Evolutionary conservation across 805 yeast species (phyloP).

Genomic region (Candida nanaspora): DNA sequence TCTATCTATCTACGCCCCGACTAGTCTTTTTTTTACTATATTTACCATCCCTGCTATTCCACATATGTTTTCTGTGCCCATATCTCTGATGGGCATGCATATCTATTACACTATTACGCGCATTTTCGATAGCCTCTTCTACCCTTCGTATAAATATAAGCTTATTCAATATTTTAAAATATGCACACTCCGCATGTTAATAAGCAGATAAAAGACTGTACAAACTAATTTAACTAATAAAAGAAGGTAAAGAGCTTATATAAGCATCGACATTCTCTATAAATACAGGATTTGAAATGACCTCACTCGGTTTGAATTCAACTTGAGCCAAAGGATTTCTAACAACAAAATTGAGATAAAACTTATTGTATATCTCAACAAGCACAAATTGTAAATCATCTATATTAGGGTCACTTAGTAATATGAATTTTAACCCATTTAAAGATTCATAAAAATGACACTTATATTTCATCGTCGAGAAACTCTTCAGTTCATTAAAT

Average conservation of each 20-base stretch:
- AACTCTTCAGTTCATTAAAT: slow-evolving; percentile 34
- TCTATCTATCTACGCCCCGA: too few relatives aligned
- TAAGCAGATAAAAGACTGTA: too few relatives aligned
- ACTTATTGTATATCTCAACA: slow-evolving; percentile 49
- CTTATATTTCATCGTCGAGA: slow-evolving; percentile 69
- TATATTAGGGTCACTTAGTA: slow-evolving; percentile 58
- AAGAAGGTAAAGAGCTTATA: slow-evolving; percentile 19
- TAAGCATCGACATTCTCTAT: slow-evolving; percentile 47
- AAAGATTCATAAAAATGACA: slow-evolving; percentile 78
- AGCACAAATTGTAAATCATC: slow-evolving; percentile 50
- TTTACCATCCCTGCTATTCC: too few relatives aligned
- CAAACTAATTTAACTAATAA: not conserved
- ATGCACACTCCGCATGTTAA: too few relatives aligned
- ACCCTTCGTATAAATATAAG: too few relatives aligned
- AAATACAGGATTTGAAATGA: slow-evolving; percentile 51
- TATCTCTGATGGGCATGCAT: too few relatives aligned
- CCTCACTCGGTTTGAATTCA: slow-evolving; percentile 46
- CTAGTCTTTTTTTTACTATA: too few relatives aligned
- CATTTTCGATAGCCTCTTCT: too few relatives aligned
- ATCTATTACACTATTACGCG: too few relatives aligned
- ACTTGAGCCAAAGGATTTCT: slow-evolving; percentile 54
- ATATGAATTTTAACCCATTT: slow-evolving; percentile 67
- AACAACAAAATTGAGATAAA: slow-evolving; percentile 55
- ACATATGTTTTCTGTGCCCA: too few relatives aligned
- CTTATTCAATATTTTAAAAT: too few relatives aligned